Evolutionary conservation across 2,329 filamentous ascomycete species (phyloP), one percentile per base, ranked within the genome.

Genomic region (Acarospora socialis): DNA sequence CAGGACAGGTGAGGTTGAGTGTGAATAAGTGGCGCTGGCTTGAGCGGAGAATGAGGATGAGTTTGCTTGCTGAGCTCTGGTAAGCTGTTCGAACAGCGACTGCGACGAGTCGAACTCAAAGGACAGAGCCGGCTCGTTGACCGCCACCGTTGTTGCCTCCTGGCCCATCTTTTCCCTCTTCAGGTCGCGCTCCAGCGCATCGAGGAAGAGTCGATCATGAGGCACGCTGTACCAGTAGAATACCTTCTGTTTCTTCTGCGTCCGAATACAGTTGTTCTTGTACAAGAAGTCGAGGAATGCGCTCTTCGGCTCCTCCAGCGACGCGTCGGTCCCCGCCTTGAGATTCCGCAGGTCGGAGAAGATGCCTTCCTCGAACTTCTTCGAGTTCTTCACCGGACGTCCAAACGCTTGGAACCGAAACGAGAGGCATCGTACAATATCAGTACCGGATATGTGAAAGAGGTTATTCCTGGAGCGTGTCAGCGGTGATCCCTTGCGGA

Each of bases 211-310:
- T 33, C 90, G 76, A 60, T 98, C 90, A 56, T 98, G 90, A 1
- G 90, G 90, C 28, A 98, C 90, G 63, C 86, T 94, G 63, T 95
- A 98, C 90, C 90, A 98, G 65, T 95, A 98, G 53, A 98, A 98
- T 44, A 98, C 90, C 68, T 98, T 98, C 55, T 98, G 90, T 70
- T 98, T 98, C 75, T 98, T 98, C 60, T 98, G 90, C 21, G 90
- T 98, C 47, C 90, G 78, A 48, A 98, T 98, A 70, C 90, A 98
- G 67, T 98, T 98, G 72, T 98, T 98, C 71, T 98, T 98, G 74
- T 98, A 98, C 26, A 98, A 69, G 57, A 95, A 98, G 60, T 98
- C 90, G 40, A 98, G 72, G 62, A 98, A 98, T 2, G 81, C 78
- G 61, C 87, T 95, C 70, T 98, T 98, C 34, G 90, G 90, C 65